Evolutionary conservation across 345 rosid genomes (phyloP), one percentile per base, ranked within the genome.

Genomic region (Viola odorata): DNA sequence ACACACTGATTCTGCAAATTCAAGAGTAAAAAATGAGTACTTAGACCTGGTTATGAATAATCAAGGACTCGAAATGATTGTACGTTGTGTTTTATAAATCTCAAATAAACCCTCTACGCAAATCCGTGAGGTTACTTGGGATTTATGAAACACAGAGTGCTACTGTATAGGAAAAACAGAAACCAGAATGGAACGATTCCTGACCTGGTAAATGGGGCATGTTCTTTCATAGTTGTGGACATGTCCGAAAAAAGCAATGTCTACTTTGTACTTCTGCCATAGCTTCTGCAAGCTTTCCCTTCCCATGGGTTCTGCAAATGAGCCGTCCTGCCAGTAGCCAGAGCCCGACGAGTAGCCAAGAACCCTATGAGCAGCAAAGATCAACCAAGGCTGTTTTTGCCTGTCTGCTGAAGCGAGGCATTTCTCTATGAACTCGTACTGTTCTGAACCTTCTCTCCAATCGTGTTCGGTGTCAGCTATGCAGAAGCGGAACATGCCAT

Each of bases 181-280:
- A 23, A 23, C 32, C 32, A 23, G 2, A 23, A 11, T 42, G 45
- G 11, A 42, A 42, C 3, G 7, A n/a, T 6, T 6, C 32, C 53
- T 12, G 74, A 88, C 88, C 92, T 89, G 74, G 71, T 89, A 87
- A 44, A 89, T 62, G 36, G 89, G 95, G 66, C 96, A 89, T 10
- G 89, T 77, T 63, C 95, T 76, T 74, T 85, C 95, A 44, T 89
- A 89, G 82, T 89, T 89, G 57, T 89, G 96, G 62, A 89, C 80
- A 61, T 89, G 91, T 40, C 96, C 96, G 10, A 56, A 89, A 69
- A 83, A 86, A 45, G 91, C 91, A 39, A 86, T 74, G 77, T 87
- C 95, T 12, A 89, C 96, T 71, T 80, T 86, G 80, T 89, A 83
- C 67, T 84, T 89, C 75, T 86, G 91, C 96, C 94, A 89, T 16